Evolutionary conservation across 352 stramenopile genomes (phyloP), one percentile per base, ranked within the genome.

Genomic region (Phytopythium chamaehyphon): DNA sequence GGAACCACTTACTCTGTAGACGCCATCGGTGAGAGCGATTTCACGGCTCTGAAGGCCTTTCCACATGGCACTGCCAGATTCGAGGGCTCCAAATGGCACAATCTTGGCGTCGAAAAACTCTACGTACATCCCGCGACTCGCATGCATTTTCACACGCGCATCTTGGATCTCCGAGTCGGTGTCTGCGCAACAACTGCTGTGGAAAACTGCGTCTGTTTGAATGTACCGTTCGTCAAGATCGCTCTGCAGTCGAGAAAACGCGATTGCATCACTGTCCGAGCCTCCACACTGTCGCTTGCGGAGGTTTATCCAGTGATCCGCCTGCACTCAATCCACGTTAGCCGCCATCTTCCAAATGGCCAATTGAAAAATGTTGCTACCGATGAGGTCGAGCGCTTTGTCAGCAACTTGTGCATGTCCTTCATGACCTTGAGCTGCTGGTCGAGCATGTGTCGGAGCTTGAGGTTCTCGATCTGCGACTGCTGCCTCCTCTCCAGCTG

Each of bases 391-490:
- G 46, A 51, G 3, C 62, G 62, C 38, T 70, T 70, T 16, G 58
- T 46, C 42, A 70, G 58, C 19, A 60, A 46, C 18, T 59, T 57
- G 33, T 44, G 43, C 35, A 70, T 51, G 24, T 57, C 53, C 46
- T 57, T 65, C 21, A 52, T 60, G 11, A 63, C 45, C 24, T 60
- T 52, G 31, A 57, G 22, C 43, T 72, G 64, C 31, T 61, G 28
- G 2, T 55, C 48, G 4, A 72, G 19, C 51, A 72, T 66, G 12
- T 63, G 48, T 4, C 59, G 54, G 2, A 72, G 44, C 19, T 44
- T 42, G n/a, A 54, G 51, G 39, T 69, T 72, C 14, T 69, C 59
- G 23, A 61, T 51, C 46, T 72, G 55, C 15, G 64, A 45, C n/a
- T 52, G 51, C 9, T 55, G 51, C 6, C 59, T 44, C 37, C 38